Base-by-base conservation (phyloP, 106 monocot genomes). In the Dioscorea zingiberensis region DNA sequence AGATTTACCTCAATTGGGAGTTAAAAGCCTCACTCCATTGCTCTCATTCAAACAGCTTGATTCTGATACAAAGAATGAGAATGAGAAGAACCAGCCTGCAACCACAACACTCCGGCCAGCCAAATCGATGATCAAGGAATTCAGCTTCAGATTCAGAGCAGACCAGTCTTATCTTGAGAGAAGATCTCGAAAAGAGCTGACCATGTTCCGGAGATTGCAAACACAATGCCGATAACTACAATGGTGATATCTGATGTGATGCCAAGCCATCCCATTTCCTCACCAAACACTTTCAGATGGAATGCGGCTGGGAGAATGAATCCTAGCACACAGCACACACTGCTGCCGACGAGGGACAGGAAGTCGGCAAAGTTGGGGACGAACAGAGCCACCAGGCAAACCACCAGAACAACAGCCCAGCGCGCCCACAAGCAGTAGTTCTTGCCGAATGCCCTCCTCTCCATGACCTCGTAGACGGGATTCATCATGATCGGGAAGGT, bases 401-500 rank as follows among this genome's bases (percentile, higher is more conserved):
- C 79, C 7, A 24, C 73, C 18, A 65, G 13, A 47, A 79, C 79
- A 10, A 65, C 51, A 58, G 28, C 64, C 73, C 74, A 79, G 47
- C 79, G 54, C 58, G 58, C 25, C 79, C 79, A 74, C 24, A 69
- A 44, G 58, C 69, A 69, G 64, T 48, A 79, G 38, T 46, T 16
- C 73, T 74, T 65, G 6, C 25, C 63, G 30, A 58, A 62, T 48
- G 74, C 59, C 55, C 74, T 21, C 58, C 79, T 29, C 58, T 79
- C 79, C 48, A 79, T 27, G 3, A 79, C 74, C 64, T 79, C 79
- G 57, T 74, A 54, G 7, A 79, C 79, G 3, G 79, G 79, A 44
- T 79, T 74, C 79, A 79, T 79, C 79, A 79, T 79, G 17, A 79
- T 18, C 1, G 79, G 79, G 49, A 79, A 79, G 6, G 74, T 74